Evolutionary conservation across 148 eudicot species (phyloP).

Genomic region (Selenicereus undatus): DNA sequence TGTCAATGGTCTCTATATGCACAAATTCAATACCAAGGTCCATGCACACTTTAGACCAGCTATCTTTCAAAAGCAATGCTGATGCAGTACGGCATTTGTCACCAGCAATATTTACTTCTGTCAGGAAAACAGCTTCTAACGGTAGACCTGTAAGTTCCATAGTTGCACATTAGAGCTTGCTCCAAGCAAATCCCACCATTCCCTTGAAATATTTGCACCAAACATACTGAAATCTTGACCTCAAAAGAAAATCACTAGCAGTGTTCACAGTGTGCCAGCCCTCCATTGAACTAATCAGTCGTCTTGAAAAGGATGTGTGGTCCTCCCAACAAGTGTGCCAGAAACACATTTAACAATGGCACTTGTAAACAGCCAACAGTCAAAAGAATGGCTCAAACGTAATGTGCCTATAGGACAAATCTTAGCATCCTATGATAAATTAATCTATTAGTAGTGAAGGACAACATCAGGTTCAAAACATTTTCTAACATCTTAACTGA

Average conservation of each 20-base stretch:
- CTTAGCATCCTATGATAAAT: background rate
- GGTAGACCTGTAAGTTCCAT: conserved; percentile 31
- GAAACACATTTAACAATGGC: too few relatives aligned
- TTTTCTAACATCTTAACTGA: too few relatives aligned
- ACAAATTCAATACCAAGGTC: conserved; percentile 39
- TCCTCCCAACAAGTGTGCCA: too few relatives aligned
- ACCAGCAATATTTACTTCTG: conserved; percentile 83
- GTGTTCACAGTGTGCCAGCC: background rate
- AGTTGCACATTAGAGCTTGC: background rate
- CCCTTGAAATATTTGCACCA: background rate
- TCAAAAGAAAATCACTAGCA: background rate
- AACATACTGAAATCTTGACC: background rate
- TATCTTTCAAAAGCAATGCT: conserved; percentile 40
- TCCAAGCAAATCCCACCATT: background rate
- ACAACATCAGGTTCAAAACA: too few relatives aligned
- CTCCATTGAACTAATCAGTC: too few relatives aligned
- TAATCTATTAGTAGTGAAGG: background rate
- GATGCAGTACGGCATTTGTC: conserved; percentile 57
- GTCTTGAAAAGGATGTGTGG: too few relatives aligned
- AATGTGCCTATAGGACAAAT: background rate
- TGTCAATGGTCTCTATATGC: conserved; percentile 22
- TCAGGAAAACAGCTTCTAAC: conserved; percentile 56
- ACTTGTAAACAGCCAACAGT: background rate
- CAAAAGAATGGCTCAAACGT: background rate
- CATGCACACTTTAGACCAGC: conserved; percentile 53